Base-by-base conservation (phyloP, 2,329 filamentous ascomycete species). In the Orbilia blumenaviensis region DNA sequence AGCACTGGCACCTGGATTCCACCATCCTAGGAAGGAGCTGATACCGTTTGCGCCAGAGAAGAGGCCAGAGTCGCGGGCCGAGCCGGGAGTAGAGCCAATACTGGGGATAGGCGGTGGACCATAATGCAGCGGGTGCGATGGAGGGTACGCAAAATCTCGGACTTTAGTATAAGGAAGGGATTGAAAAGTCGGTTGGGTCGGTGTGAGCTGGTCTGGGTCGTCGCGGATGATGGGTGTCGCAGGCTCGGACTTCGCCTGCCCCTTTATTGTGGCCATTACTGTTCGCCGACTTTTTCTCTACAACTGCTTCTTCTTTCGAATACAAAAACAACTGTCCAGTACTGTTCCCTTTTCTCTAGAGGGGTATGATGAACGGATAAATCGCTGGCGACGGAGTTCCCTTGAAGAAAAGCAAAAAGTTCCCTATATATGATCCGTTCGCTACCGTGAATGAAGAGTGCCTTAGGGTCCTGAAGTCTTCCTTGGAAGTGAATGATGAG, bases 141-240 rank as follows among this genome's bases (percentile, higher is more conserved):
- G 82, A 32, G 92, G 89, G 82, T 98, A 99, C 79, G 95, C 95
- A 84, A 98, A 99, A 86, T 99, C 95, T 81, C 95, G 91, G 78
- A 99, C 94, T 48, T 92, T 86, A n/a, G 93, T 90, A 83, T 97
- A 97, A 5, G 92, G 84, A 16, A 97, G 88, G 81, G 90, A 96
- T 72, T 76, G 72, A 42, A 76, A 76, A 34, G 64, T 42, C 16
- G 64, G 58, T 34, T 76, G 72, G 42, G 72, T 76, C 16, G 72
- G 72, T 8, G 72, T 76, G 18, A 69, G 38, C 32, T 72, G 67
- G 36, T 76, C 69, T 58, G 48, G 63, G 71, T 76, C 72, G 50
- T 76, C 72, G 64, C 72, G 72, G 56, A 68, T 32, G 48, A 76
- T 58, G 58, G 72, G 72, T 46, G 72, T 76, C 64, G 72, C 72